These are phyloP conservation scores for Cladosporium sp. DNA, from an alignment of 2,329 filamentous ascomycete species.

Conservation along the genomic window DNA sequence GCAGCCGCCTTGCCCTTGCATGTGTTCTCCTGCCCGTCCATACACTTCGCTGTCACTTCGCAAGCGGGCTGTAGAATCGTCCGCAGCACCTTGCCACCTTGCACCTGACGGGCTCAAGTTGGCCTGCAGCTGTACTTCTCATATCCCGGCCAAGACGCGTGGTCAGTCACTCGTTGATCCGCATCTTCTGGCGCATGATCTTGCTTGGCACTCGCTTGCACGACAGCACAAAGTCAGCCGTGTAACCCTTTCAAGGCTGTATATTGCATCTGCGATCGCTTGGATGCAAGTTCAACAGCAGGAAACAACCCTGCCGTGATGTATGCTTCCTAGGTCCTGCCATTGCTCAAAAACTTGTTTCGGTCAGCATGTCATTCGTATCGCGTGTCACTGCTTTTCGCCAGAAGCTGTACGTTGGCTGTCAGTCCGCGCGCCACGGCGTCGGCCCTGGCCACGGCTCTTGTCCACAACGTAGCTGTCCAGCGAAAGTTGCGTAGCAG, in stretches of 20 bases:
- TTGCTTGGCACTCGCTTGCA: not conserved
- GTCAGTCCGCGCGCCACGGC: not conserved
- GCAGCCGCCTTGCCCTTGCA: not conserved
- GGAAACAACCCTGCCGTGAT: not conserved
- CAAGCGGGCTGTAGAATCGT: not conserved
- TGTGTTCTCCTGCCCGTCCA: not conserved
- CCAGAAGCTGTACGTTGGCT: not conserved
- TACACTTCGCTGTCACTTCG: not conserved
- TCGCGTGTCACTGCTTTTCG: not conserved
- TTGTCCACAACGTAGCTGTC: constrained; percentile 35
- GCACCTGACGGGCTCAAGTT: not conserved
- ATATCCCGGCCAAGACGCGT: not conserved
- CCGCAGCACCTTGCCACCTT: not conserved
- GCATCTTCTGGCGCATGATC: not conserved
- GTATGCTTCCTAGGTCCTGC: constrained; percentile 33
- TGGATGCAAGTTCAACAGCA: not conserved
- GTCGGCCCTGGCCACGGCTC: constrained; percentile 3
- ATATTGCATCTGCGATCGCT: not conserved
- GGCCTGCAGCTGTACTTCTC: not conserved
- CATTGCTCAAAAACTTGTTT: constrained; percentile 23
- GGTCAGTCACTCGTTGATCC: not conserved
- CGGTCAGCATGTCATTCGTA: constrained; percentile 29
- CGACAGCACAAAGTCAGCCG: not conserved
- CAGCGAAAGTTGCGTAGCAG: constrained; percentile 25
- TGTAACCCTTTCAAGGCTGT: not conserved